Base-by-base conservation (phyloP, 306 rosid species). In the Bauhinia variegata region DNA sequence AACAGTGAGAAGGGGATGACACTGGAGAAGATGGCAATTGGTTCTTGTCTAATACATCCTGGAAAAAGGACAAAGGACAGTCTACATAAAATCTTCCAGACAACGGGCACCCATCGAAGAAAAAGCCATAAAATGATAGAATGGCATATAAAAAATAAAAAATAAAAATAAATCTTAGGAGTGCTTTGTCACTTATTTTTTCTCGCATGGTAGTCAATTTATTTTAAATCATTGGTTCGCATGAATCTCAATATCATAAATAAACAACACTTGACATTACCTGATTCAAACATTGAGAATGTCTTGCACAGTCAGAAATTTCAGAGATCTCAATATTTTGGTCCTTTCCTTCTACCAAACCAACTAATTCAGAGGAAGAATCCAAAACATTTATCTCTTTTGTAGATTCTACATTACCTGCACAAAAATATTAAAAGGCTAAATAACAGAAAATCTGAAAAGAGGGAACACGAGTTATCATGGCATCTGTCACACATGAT, bases 1-100 rank as follows among this genome's bases (percentile, higher is more conserved):
- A 65, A 36, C 81, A 80, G 65, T 68, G 58, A 16, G 86, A 75
- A 43, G 90, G 90, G 60, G 89, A 84, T 68, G 56, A 48, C 17
- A 67, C 61, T 32, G 84, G 85, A 79, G 96, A 82, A 66, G 82
- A 75, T 39, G 28, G 56, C 14, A 36, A 51, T 50, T 71, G 78
- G 51, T 68, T 85, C 67, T 83, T 87, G 58, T 74, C 87, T 23
- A 36, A 16, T 37, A 60, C 74, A 46, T 83, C 87, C 99, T 95
- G 73, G 43, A 54, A 67, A 48, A 30, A 63, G 61, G 28, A 60
- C 11, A 46, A 28, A 52, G 59, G 54, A 54, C 52, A 31, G 62
- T 75, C 54, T 13, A 46, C 64, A 65, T 56, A 50, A 60, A 67
- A 56, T 33, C 34, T 58, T 15, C 62, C 37, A 43, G 8, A 7